A percentile compares a stretch with the other conserved stretches of the same genome.
Evolutionary conservation across 2,329 filamentous ascomycete species (phyloP).

Genomic region (Aspergillus texensis): DNA sequence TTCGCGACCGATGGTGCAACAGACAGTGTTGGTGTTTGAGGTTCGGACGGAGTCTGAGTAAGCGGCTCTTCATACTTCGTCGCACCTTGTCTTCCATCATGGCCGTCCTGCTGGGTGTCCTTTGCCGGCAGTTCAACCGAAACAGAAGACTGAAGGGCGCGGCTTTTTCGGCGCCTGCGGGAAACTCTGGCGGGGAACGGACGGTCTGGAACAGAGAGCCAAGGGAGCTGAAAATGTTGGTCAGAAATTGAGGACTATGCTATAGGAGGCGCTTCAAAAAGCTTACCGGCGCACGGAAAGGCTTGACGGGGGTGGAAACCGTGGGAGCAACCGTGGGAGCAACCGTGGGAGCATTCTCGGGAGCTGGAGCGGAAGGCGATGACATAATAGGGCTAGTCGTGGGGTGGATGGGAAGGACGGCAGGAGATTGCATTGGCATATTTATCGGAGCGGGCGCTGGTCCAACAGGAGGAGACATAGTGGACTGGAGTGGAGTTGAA

Average conservation of each 20-base stretch:
- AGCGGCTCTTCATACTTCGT: conserved; percentile 21
- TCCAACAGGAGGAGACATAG: conserved; percentile 38
- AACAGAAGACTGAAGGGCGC: conserved; percentile 36
- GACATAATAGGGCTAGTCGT: conserved; percentile 36
- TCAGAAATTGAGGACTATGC: conserved; percentile 13
- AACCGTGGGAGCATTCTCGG: conserved; percentile 21
- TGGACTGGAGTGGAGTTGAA: conserved; percentile 40
- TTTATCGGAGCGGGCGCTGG: conserved; percentile 31
- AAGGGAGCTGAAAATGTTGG: conserved; percentile 52
- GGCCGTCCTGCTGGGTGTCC: conserved; percentile 31
- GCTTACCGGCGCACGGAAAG: conserved; percentile 55
- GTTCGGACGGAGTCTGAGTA: conserved; percentile 42
- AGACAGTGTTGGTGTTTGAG: conserved; percentile 61
- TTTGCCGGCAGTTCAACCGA: conserved; percentile 57
- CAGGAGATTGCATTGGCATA: conserved; percentile 31
- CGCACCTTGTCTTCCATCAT: conserved; percentile 25
- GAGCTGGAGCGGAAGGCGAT: conserved; percentile 33
- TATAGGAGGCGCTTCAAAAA: not conserved
- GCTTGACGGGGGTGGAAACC: conserved; percentile 38
- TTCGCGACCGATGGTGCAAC: conserved; percentile 60
- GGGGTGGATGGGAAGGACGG: conserved; percentile 25
- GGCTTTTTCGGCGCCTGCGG: conserved; percentile 48
- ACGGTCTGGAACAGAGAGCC: conserved; percentile 59
- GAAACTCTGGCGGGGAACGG: conserved; percentile 58
- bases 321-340: conserved; percentile 10